Percentiles rank a stretch among this genome's conserved stretches.
Evolutionary conservation across 257 asterid genomes (phyloP).

Genomic region (Cynanchum wilfordii): DNA sequence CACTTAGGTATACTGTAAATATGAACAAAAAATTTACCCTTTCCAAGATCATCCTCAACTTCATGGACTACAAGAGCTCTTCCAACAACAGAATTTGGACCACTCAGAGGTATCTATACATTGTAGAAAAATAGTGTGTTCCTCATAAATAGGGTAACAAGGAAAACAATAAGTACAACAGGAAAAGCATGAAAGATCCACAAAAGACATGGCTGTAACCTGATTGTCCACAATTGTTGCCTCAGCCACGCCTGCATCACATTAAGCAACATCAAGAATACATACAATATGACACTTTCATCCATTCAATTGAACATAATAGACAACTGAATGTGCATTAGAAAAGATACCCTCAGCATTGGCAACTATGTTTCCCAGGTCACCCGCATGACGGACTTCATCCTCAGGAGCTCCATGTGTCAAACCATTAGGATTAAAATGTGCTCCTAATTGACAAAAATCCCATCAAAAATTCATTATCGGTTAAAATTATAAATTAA

Average conservation of each 20-base stretch:
- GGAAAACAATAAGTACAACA: background rate
- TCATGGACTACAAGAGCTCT: constrained; percentile 97
- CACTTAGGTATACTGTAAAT: background rate
- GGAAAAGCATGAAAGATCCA: constrained; percentile 2
- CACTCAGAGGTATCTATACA: constrained; percentile 72
- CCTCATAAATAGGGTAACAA: background rate
- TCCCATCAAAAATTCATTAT: constrained; percentile 3
- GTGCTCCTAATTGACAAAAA: constrained; percentile 52
- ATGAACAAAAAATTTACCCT: constrained; percentile 47
- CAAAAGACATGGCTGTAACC: constrained; percentile 33
- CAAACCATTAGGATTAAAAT: constrained; percentile 73
- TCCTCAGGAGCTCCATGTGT: constrained; percentile 98
- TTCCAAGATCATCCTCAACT: constrained; percentile 93
- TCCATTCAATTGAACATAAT: constrained; percentile 1
- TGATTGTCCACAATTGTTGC: constrained; percentile 72
- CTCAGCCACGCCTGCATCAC: constrained; percentile 79
- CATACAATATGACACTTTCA: background rate
- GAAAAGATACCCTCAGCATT: constrained; percentile 65
- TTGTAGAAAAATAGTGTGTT: constrained; percentile 8
- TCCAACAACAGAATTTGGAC: constrained; percentile 85
- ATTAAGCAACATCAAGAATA: constrained; percentile 19
- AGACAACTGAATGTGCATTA: background rate
- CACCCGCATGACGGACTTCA: constrained; percentile 98
- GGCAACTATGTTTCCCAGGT: constrained; percentile 99
- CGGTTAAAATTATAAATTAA: background rate